Percentiles rank a stretch among this genome's conserved stretches.
These are phyloP conservation scores for Licmophora abbreviata DNA, from an alignment of 108 stramenopile species.

Conservation along the genomic window DNA sequence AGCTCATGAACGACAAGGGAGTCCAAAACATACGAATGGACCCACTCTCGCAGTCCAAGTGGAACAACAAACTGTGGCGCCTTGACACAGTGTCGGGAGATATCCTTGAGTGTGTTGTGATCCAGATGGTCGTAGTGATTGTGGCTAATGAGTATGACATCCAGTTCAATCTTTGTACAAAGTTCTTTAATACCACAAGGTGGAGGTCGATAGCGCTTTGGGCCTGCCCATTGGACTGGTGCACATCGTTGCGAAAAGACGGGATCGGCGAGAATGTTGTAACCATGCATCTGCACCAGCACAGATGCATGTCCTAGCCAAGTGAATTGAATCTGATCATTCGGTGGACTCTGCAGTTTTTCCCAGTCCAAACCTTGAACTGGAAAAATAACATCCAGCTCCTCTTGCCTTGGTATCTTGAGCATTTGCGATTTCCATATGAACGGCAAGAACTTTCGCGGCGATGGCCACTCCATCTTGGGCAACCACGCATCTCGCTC, in stretches of 20 bases:
- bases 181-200: conserved; percentile 38
- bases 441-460: neutral
- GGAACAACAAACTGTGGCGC: conserved; percentile 11
- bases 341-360: neutral
- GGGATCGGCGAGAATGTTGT: conserved; percentile 50
- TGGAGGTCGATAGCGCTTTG: conserved; percentile 31
- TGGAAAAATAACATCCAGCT: conserved; percentile 19
- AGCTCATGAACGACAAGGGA: conserved; percentile 2
- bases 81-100: conserved; percentile 1
- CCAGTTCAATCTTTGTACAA: conserved; percentile 15
- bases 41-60: conserved; percentile 21
- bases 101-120: conserved; percentile 23
- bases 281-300: conserved; percentile 31
- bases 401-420: conserved; percentile 6
- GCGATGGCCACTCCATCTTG: neutral
- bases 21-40: conserved; percentile 1
- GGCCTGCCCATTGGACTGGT: conserved; percentile 25
- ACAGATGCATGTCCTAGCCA: conserved; percentile 55
- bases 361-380: conserved; percentile 8
- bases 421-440: neutral
- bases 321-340: conserved; percentile 28
- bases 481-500: conserved; percentile 13
- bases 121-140: conserved; percentile 65
- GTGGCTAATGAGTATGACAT: conserved; percentile 49
- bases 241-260: conserved; percentile 32